Conservation (phyloP, 805 yeast species). For the Ogataea zsoltii region DNA sequence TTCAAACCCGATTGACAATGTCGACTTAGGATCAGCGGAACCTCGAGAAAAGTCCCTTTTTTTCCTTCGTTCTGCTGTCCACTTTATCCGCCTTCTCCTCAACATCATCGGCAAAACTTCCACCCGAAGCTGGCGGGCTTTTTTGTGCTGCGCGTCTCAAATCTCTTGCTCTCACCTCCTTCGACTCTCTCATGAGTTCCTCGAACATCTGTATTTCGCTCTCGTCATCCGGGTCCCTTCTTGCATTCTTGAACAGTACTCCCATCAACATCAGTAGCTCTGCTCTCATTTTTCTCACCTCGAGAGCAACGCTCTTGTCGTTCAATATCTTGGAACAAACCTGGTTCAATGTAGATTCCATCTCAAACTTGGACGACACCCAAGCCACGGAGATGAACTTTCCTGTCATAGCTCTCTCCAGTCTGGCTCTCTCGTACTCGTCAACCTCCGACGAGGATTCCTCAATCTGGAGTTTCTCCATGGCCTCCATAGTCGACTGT, state of each 20-base stretch:
- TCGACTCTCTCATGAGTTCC: conserved; percentile 44
- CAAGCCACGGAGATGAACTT: conserved; percentile 83
- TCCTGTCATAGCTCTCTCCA: conserved; percentile 74
- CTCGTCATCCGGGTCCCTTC: conserved; percentile 67
- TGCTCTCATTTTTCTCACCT: conserved; percentile 58
- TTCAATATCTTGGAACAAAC: conserved; percentile 68
- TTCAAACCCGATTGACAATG: no score
- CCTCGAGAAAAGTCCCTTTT: conserved; percentile 16
- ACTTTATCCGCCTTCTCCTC: neutral
- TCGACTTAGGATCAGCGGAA: conserved; percentile 5
- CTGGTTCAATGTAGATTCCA: conserved; percentile 66
- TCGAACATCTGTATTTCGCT: conserved; percentile 79
- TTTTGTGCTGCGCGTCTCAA: conserved; percentile 24
- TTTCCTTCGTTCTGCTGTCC: neutral
- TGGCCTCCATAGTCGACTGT: conserved; percentile 73
- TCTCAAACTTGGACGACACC: conserved; percentile 80
- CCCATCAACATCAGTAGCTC: conserved; percentile 63
- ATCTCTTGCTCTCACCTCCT: conserved; percentile 31
- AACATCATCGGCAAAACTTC: neutral
- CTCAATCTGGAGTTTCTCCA: conserved; percentile 56
- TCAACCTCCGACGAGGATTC: conserved; percentile 41
- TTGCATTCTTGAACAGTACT: conserved; percentile 55
- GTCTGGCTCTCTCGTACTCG: conserved; percentile 54
- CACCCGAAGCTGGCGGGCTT: conserved; percentile 5
- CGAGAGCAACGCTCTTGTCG: conserved; percentile 52